Evolutionary conservation across 164 flowering plant genomes (phyloP).

Genomic region (Vitis cinerea): DNA sequence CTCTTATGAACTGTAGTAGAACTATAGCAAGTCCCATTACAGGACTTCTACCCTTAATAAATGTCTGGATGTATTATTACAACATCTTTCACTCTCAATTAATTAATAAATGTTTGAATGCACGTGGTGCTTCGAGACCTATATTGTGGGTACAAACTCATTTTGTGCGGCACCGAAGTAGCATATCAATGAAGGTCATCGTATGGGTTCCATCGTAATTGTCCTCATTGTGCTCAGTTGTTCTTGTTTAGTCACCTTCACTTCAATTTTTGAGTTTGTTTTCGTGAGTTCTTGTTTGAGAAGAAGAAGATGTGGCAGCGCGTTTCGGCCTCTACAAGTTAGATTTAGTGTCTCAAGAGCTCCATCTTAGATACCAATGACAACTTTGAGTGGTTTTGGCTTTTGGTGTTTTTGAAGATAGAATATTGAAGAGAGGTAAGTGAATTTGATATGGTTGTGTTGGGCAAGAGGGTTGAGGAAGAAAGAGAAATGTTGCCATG

Average conservation of each 20-base stretch:
- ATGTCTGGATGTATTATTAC: no score
- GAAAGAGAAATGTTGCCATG: conserved; percentile 37
- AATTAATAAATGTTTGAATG: conserved; percentile 76
- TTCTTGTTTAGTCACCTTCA: conserved; percentile 2
- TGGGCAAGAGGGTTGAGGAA: not conserved
- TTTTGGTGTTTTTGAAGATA: conserved; percentile 1
- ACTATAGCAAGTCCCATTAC: no score
- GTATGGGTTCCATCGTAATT: conserved; percentile 68
- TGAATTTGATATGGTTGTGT: not conserved
- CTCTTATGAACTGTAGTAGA: no score
- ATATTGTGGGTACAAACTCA: conserved; percentile 82
- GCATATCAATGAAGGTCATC: conserved; percentile 75
- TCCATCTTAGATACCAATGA: conserved; percentile 30
- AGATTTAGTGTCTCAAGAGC: conserved; percentile 40
- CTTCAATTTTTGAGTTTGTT: conserved; percentile 9
- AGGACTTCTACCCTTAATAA: no score
- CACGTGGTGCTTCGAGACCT: conserved; percentile 65
- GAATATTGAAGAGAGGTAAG: not conserved
- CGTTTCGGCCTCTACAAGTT: conserved; percentile 41
- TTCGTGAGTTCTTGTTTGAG: conserved; percentile 20
- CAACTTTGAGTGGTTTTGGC: conserved; percentile 11
- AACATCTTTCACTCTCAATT: no score
- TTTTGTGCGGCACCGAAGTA: conserved; percentile 86
- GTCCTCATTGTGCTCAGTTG: conserved; percentile 27
- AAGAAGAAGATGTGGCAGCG: conserved; percentile 16